Percentiles rank a stretch among this genome's conserved stretches.
Conservation (phyloP, 768 basidiomycete genomes). For the Leccinum uliginosum region DNA sequence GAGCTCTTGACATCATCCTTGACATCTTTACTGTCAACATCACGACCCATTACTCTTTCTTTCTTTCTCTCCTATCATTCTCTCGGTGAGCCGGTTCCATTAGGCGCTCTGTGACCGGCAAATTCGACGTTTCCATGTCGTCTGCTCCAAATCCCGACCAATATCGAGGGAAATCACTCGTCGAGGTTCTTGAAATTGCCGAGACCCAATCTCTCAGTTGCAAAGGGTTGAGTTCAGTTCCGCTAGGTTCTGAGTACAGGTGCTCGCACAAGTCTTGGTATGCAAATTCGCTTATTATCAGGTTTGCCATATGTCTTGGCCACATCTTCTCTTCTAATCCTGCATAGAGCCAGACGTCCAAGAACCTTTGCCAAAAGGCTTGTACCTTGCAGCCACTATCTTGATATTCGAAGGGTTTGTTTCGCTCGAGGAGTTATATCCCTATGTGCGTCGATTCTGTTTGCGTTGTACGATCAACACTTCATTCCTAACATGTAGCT, state of each 20-base stretch:
- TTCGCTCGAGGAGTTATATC: constrained; percentile 81
- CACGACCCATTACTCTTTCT: constrained; percentile 81
- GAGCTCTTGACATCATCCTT: constrained; percentile 88
- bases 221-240: constrained; percentile 6
- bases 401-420: constrained; percentile 89
- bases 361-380: constrained; percentile 61
- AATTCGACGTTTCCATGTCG: constrained; percentile 33
- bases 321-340: constrained; percentile 12
- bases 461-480: not conserved
- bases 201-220: constrained; percentile 30
- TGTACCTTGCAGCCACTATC: constrained; percentile 81
- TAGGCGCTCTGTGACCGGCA: constrained; percentile 24
- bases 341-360: constrained; percentile 49
- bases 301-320: constrained; percentile 40
- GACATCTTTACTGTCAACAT: constrained; percentile 86
- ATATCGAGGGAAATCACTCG: constrained; percentile 60
- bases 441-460: constrained; percentile 61
- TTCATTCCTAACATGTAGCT: constrained; percentile 43
- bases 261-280: constrained; percentile 87
- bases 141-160: constrained; percentile 35
- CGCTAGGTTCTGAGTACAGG: constrained; percentile 40
- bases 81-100: constrained; percentile 79
- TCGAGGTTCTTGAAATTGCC: constrained; percentile 58
- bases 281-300: constrained; percentile 95
- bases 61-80: constrained; percentile 77